These are phyloP conservation scores for Tricholomella constricta DNA, from an alignment of 768 basidiomycete genomes.

Conservation along the genomic window DNA sequence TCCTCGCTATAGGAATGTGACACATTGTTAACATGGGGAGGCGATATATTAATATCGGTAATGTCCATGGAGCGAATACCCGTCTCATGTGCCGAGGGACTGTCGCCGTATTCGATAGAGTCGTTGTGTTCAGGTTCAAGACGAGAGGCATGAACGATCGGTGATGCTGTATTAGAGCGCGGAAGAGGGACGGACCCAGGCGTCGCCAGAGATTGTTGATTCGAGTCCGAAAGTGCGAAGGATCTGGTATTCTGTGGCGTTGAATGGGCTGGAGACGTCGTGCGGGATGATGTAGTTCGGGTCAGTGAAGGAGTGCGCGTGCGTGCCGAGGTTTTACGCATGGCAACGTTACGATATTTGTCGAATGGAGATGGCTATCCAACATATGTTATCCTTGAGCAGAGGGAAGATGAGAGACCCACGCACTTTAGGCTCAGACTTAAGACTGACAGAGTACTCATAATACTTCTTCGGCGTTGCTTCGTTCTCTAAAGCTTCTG, in stretches of 20 bases:
- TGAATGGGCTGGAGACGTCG: conserved; percentile 63
- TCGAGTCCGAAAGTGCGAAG: conserved; percentile 36
- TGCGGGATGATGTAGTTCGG: conserved; percentile 57
- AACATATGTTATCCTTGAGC: background rate
- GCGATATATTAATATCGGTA: conserved; percentile 52
- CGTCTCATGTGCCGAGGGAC: conserved; percentile 32
- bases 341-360: conserved; percentile 62
- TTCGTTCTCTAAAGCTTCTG: conserved; percentile 31
- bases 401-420: background rate
- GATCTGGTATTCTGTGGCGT: conserved; percentile 63
- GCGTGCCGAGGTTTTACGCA: conserved; percentile 53
- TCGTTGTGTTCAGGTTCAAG: conserved; percentile 15
- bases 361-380: conserved; percentile 60
- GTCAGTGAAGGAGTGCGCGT: conserved; percentile 70
- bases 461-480: conserved; percentile 53
- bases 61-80: conserved; percentile 52
- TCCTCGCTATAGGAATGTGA: conserved; percentile 11
- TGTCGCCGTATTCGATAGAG: conserved; percentile 26
- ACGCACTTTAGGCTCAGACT: conserved; percentile 61
- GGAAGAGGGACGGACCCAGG: conserved; percentile 53
- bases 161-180: conserved; percentile 51
- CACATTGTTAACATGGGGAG: conserved; percentile 28
- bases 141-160: conserved; percentile 35
- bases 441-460: conserved; percentile 62
- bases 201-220: conserved; percentile 48